These are phyloP conservation scores for Coemansia sp. DNA, from an alignment of 192 early-diverging fungal species.

Conservation along the genomic window DNA sequence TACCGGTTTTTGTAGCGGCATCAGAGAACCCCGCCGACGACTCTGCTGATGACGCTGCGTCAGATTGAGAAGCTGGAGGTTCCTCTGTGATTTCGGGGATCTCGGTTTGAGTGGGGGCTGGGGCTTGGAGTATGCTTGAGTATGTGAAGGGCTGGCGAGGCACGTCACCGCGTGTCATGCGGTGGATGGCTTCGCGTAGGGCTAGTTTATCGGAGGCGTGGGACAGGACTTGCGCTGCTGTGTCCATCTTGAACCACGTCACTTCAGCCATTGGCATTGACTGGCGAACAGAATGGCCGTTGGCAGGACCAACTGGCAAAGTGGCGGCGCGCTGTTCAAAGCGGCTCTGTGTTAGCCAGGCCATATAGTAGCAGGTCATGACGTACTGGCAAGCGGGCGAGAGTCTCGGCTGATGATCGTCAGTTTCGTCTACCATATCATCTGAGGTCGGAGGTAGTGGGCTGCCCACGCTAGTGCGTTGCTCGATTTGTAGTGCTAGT, in stretches of 20 bases:
- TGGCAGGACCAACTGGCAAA: conserved; percentile 31
- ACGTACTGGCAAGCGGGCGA: conserved; percentile 22
- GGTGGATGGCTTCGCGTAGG: conserved; percentile 44
- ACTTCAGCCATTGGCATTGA: conserved; percentile 38
- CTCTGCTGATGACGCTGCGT: conserved; percentile 1
- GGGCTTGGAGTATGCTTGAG: conserved; percentile 5
- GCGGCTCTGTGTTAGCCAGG: conserved; percentile 47
- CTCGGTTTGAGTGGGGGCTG: not conserved
- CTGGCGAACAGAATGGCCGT: not conserved
- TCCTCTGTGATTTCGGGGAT: not conserved
- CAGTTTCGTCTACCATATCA: not conserved
- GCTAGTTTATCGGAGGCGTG: conserved; percentile 47
- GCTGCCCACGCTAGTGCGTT: conserved; percentile 13
- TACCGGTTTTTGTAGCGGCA: conserved; percentile 33
- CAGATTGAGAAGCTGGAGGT: not conserved
- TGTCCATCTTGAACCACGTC: conserved; percentile 56
- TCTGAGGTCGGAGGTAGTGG: not conserved
- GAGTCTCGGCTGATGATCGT: not conserved
- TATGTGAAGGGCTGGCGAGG: conserved; percentile 23
- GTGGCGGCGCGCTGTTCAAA: conserved; percentile 38
- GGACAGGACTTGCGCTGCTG: conserved; percentile 49
- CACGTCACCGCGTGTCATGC: conserved; percentile 21
- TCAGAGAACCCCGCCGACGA: conserved; percentile 23
- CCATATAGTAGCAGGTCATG: conserved; percentile 51
- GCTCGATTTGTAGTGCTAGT: conserved; percentile 47